Percentiles rank a stretch among this genome's conserved stretches.
These are phyloP conservation scores for Tranzscheliella williamsii DNA, from an alignment of 1,284 basidiomycete species.

Conservation along the genomic window DNA sequence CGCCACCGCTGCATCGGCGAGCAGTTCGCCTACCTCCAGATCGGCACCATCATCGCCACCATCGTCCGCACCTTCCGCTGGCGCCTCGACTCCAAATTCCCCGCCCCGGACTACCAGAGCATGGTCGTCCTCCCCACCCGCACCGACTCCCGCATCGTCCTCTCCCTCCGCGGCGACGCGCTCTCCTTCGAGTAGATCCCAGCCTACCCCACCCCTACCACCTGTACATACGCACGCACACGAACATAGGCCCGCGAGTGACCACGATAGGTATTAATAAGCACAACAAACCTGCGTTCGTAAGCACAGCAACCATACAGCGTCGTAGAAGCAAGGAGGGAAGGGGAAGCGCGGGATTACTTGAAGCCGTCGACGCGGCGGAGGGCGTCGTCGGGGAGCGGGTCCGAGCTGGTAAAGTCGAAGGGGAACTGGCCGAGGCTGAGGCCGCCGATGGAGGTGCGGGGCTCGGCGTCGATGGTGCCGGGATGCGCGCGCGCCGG, in stretches of 20 bases:
- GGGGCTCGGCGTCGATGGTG: constrained; percentile 8
- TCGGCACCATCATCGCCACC: constrained; percentile 80
- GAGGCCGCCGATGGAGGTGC: constrained; percentile 13
- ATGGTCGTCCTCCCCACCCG: constrained; percentile 73
- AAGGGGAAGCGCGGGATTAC: too few relatives aligned
- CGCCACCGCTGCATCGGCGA: constrained; percentile 92
- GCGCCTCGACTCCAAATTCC: constrained; percentile 69
- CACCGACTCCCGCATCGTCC: constrained; percentile 7
- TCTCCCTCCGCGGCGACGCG: constrained; percentile 4
- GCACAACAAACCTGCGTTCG: too few relatives aligned
- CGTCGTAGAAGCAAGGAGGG: neutral
- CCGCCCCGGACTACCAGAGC: constrained; percentile 80
- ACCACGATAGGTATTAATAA: too few relatives aligned
- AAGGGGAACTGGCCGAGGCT: constrained; percentile 21
- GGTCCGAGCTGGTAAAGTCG: neutral
- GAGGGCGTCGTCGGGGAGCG: constrained; percentile 7
- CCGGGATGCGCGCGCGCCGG: too few relatives aligned
- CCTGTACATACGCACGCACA: too few relatives aligned
- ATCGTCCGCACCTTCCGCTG: constrained; percentile 79
- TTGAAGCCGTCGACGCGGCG: constrained; percentile 8
- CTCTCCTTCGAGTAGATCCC: too few relatives aligned
- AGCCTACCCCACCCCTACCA: too few relatives aligned
- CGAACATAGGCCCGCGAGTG: too few relatives aligned
- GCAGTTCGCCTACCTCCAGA: constrained; percentile 94
- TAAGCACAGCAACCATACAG: too few relatives aligned